These are phyloP conservation scores for Pichia eremophila DNA, from an alignment of 805 yeast species.

Conservation along the genomic window DNA sequence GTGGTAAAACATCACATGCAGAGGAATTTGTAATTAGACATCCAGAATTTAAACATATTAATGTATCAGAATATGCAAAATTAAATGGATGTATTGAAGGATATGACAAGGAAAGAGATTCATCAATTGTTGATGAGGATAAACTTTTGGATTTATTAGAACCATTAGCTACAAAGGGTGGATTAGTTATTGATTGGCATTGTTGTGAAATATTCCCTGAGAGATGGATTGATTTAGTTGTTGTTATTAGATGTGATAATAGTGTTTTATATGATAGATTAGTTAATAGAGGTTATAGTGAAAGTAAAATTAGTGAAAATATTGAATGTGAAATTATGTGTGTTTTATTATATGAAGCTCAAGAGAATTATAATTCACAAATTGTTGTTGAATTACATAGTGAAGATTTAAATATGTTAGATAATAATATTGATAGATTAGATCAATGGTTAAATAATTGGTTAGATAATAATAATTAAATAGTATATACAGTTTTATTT, in stretches of 20 bases:
- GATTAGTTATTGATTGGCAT: constrained; percentile 92
- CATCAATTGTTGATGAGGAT: constrained; percentile 89
- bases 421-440: constrained; percentile 72
- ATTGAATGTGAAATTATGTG: constrained; percentile 97
- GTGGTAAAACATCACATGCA: constrained; percentile 72
- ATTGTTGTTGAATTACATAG: constrained; percentile 76
- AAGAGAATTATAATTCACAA: constrained; percentile 68
- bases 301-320: constrained; percentile 79
- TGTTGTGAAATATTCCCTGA: constrained; percentile 95
- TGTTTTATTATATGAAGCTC: constrained; percentile 77
- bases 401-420: constrained; percentile 66
- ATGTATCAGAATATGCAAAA: constrained; percentile 76
- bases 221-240: constrained; percentile 81
- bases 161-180: constrained; percentile 74
- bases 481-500: constrained; percentile 13
- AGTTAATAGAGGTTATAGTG: constrained; percentile 65
- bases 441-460: constrained; percentile 68
- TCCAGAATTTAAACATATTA: constrained; percentile 43
- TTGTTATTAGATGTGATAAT: constrained; percentile 77
- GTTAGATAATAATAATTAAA: constrained; percentile 39
- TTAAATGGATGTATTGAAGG: constrained; percentile 70
- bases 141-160: constrained; percentile 74
- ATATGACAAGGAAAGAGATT: constrained; percentile 75
- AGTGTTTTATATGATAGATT: constrained; percentile 66
- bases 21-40: constrained; percentile 44